Conservation (phyloP, 805 yeast species). For the Ogataea methanolica region DNA sequence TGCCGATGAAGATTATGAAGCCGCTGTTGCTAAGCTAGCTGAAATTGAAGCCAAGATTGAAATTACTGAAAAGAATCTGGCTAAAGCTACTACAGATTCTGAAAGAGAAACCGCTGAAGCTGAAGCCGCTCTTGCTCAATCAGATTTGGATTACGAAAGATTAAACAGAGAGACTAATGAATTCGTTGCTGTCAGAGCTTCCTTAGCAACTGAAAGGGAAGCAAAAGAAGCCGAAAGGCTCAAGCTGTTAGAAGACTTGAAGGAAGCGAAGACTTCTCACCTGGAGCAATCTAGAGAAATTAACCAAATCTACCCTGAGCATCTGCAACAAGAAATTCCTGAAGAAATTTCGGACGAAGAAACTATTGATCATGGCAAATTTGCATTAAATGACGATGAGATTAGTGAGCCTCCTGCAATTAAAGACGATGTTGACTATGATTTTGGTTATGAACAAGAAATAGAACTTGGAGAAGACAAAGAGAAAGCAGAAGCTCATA, state of each 20-base stretch:
- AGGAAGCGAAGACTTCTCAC: conserved; percentile 34
- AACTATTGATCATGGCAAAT: conserved; percentile 25
- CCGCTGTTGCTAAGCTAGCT: conserved; percentile 40
- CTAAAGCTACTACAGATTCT: conserved; percentile 27
- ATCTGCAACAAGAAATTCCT: conserved; percentile 35
- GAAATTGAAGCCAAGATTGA: conserved; percentile 38
- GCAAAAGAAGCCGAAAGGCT: conserved; percentile 38
- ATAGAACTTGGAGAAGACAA: conserved; percentile 31
- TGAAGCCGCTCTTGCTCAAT: conserved; percentile 19
- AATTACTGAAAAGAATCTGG: conserved; percentile 36
- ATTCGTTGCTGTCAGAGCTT: conserved; percentile 28
- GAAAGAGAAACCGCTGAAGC: conserved; percentile 26
- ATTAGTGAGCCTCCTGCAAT: conserved; percentile 26
- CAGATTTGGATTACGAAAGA: conserved; percentile 26
- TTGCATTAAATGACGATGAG: conserved; percentile 22
- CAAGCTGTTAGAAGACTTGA: conserved; percentile 31
- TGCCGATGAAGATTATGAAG: conserved; percentile 37
- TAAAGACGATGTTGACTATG: conserved; percentile 21
- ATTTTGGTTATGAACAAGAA: conserved; percentile 21
- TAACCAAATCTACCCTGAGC: conserved; percentile 48
- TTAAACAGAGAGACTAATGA: conserved; percentile 26
- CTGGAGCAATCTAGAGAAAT: conserved; percentile 41
- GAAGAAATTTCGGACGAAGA: conserved; percentile 25
- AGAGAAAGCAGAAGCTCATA: conserved; percentile 22
- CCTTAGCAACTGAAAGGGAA: conserved; percentile 39